Conservation (phyloP, 257 asterid genomes). For the Plantago elongata region DNA sequence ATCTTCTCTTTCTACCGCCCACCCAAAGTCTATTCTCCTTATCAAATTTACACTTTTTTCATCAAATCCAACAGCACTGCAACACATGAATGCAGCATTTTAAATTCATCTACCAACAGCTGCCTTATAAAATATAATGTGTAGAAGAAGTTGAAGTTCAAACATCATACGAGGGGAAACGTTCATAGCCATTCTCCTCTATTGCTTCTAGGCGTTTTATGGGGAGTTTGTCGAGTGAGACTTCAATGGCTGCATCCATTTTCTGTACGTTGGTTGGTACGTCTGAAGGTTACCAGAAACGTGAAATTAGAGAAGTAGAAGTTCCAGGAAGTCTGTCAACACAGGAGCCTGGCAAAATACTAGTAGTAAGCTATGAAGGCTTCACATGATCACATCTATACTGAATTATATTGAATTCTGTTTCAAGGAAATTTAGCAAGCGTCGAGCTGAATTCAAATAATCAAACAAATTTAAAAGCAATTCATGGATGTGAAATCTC, state of each 20-base stretch:
- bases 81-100: constrained; percentile 19
- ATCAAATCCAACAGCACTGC: constrained; percentile 79
- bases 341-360: no score
- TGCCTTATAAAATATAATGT: background rate
- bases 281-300: no score
- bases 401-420: no score
- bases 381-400: no score
- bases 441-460: no score
- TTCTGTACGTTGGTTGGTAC: background rate
- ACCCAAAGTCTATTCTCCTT: constrained; percentile 84
- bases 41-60: constrained; percentile 68
- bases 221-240: constrained; percentile 87
- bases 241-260: constrained; percentile 57
- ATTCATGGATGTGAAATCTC: no score
- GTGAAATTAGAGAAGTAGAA: no score
- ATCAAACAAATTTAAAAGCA: no score
- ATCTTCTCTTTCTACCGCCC: constrained; percentile 94
- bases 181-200: constrained; percentile 79
- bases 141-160: constrained; percentile 6
- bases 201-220: constrained; percentile 64
- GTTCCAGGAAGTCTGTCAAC: no score
- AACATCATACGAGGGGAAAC: constrained; percentile 57
- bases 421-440: no score
- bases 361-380: no score
- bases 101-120: constrained; percentile 12